phyloP scores from a whole-genome alignment of 306 rosid genomes.

The Lotus japonicus region DNA sequence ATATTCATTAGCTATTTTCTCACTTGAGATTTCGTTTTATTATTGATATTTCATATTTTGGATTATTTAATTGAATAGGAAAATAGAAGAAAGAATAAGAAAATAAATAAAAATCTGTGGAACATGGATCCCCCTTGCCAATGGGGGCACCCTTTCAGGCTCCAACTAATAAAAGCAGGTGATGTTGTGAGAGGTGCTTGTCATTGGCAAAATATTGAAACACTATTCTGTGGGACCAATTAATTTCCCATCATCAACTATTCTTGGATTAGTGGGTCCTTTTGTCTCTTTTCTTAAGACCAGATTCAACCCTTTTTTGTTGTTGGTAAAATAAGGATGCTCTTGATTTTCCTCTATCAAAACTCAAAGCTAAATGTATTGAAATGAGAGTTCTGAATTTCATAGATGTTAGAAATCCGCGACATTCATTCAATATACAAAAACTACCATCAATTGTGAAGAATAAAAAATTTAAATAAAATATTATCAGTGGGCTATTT shows the following conservation, averaged over 20 bases:
- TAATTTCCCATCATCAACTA: conserved; percentile 38
- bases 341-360: not conserved
- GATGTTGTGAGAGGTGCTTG: conserved; percentile 31
- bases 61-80: not conserved
- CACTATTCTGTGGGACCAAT: conserved; percentile 21
- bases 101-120: not conserved
- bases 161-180: conserved; percentile 57
- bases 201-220: conserved; percentile 36
- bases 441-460: no score
- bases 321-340: not conserved
- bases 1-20: conserved; percentile 31
- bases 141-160: conserved; percentile 37
- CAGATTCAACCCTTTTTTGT: not conserved
- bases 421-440: no score
- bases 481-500: no score
- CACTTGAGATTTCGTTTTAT: not conserved
- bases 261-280: conserved; percentile 3
- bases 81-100: not conserved
- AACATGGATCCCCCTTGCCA: conserved; percentile 65
- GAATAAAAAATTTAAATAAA: no score
- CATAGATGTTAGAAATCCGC: no score
- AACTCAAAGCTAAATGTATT: not conserved
- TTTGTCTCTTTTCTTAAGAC: not conserved
- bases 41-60: not conserved
- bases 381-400: no score